Conservation (phyloP, 176 grass and related monocot species). For the Chloris gayana region DNA sequence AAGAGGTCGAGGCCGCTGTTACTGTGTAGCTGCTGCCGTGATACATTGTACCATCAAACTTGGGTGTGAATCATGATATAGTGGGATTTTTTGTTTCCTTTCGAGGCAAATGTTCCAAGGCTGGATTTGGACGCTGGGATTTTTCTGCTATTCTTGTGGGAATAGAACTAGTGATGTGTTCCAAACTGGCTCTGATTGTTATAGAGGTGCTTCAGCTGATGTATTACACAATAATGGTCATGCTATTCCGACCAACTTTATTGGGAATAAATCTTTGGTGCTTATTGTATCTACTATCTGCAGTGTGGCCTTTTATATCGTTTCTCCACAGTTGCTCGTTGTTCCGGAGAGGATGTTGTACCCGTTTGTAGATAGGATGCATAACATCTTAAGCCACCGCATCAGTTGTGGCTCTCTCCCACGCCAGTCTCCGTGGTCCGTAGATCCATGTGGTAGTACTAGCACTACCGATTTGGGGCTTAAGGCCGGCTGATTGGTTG, state of each 20-base stretch:
- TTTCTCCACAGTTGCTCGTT: no score
- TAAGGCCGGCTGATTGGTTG: no score
- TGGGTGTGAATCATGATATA: background rate
- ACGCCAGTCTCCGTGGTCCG: no score
- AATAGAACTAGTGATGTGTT: background rate
- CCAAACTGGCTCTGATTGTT: background rate
- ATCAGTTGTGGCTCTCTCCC: no score
- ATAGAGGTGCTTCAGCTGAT: constrained; percentile 7
- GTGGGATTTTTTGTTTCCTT: background rate
- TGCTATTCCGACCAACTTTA: background rate
- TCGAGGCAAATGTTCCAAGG: background rate
- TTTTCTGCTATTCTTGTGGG: background rate
- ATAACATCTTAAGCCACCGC: no score
- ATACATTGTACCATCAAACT: constrained; percentile 8
- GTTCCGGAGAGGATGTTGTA: no score
- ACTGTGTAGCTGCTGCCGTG: constrained; percentile 43
- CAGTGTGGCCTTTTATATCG: no score
- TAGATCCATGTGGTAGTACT: no score
- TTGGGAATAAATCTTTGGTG: background rate
- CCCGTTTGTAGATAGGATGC: no score
- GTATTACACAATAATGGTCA: background rate
- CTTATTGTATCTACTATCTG: no score
- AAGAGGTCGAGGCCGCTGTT: constrained; percentile 62
- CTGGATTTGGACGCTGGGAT: background rate
- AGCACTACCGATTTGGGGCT: no score